Conservation (phyloP, 148 eudicot species). For the Camellia granthamiana region DNA sequence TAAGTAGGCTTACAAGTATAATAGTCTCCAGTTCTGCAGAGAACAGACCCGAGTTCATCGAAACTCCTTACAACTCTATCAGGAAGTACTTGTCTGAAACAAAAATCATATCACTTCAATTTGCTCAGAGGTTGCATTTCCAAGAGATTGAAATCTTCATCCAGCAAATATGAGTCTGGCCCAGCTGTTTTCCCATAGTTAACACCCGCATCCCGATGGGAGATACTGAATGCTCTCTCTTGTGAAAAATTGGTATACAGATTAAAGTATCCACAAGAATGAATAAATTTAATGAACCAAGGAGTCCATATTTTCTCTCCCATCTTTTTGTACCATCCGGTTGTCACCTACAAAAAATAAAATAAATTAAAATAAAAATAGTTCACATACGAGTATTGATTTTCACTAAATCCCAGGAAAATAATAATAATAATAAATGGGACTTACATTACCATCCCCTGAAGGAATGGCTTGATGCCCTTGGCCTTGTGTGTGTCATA, state of each 20-base stretch:
- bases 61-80: slow-evolving; percentile 51
- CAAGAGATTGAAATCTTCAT: slow-evolving; percentile 39
- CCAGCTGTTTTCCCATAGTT: slow-evolving; percentile 89
- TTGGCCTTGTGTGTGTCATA: slow-evolving; percentile 83
- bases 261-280: slow-evolving; percentile 77
- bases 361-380: not conserved
- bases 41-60: slow-evolving; percentile 45
- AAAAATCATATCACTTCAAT: slow-evolving; percentile 86
- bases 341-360: slow-evolving; percentile 65
- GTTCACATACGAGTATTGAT: not conserved
- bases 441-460: slow-evolving; percentile 74
- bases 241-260: slow-evolving; percentile 72
- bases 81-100: slow-evolving; percentile 73
- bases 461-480: slow-evolving; percentile 75
- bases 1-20: slow-evolving; percentile 47
- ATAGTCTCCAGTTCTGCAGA: slow-evolving; percentile 55
- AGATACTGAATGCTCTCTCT: slow-evolving; percentile 75
- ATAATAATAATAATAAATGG: not conserved
- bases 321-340: slow-evolving; percentile 93
- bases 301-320: slow-evolving; percentile 98
- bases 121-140: slow-evolving; percentile 55
- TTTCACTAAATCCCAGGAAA: not conserved
- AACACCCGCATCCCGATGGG: slow-evolving; percentile 94
- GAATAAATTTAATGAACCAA: slow-evolving; percentile 92
- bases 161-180: slow-evolving; percentile 76